These are phyloP conservation scores for Lactarius hatsudake DNA, from an alignment of 768 basidiomycete species.

Conservation along the genomic window DNA sequence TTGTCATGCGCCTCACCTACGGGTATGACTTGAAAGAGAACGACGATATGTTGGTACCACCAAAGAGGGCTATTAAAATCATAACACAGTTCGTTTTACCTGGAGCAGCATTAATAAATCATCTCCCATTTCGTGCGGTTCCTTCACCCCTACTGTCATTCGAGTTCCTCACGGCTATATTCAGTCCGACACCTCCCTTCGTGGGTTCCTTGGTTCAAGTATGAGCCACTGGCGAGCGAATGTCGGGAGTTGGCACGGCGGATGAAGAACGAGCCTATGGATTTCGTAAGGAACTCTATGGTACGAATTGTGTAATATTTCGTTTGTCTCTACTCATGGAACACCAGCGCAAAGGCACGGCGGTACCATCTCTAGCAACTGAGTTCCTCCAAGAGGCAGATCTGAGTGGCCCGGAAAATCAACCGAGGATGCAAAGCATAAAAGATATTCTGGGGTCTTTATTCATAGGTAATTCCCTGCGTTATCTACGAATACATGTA, in stretches of 20 bases:
- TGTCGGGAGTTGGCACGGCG: background rate
- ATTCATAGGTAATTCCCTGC: background rate
- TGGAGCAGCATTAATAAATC: constrained; percentile 1
- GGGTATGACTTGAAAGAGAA: constrained; percentile 5
- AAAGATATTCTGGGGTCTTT: too few relatives aligned
- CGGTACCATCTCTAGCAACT: background rate
- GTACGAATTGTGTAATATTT: background rate
- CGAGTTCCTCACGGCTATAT: background rate
- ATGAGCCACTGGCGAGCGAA: constrained; percentile 3
- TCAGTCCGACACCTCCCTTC: constrained; percentile 2
- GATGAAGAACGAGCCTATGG: constrained; percentile 1
- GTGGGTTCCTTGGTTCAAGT: constrained; percentile 7
- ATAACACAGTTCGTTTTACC: background rate
- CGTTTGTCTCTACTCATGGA: background rate
- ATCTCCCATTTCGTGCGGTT: constrained; percentile 15
- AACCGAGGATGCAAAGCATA: too few relatives aligned
- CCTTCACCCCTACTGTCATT: too few relatives aligned
- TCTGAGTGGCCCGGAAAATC: background rate
- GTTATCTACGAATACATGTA: background rate
- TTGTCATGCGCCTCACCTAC: constrained; percentile 12
- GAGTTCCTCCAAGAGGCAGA: background rate
- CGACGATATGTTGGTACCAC: background rate
- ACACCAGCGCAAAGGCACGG: background rate
- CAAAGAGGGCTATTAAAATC: background rate
- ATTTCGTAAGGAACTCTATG: background rate